A percentile compares a stretch with the other conserved stretches of the same genome.
These are phyloP conservation scores for Epipyxis sp. DNA, from an alignment of 108 stramenopile genomes.

Conservation along the genomic window DNA sequence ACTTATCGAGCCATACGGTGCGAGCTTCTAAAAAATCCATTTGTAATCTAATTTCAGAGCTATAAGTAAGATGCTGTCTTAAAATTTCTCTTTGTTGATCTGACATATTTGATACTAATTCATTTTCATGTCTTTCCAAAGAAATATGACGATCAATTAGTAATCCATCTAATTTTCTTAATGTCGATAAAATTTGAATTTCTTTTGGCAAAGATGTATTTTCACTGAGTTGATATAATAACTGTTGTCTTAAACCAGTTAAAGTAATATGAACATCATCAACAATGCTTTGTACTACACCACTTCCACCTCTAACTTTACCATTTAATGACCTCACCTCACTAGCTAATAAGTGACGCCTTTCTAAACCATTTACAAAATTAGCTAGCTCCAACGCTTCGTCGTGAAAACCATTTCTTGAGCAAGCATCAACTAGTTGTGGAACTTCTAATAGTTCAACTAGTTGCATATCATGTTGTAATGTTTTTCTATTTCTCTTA, in stretches of 20 bases:
- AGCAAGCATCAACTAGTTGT: conserved; percentile 43
- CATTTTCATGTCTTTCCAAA: neutral
- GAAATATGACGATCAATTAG: conserved; percentile 6
- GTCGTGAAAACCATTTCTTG: conserved; percentile 32
- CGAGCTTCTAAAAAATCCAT: conserved; percentile 25
- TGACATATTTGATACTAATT: neutral
- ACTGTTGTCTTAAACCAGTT: neutral
- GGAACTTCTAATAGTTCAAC: conserved; percentile 42
- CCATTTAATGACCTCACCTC: neutral
- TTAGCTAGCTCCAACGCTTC: conserved; percentile 40
- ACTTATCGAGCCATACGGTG: neutral
- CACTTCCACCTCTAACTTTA: neutral
- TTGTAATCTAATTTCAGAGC: neutral
- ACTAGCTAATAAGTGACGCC: neutral
- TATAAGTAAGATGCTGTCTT: neutral
- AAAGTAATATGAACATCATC: conserved; percentile 18
- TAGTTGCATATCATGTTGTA: conserved; percentile 19
- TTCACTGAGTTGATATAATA: neutral
- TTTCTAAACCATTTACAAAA: conserved; percentile 17
- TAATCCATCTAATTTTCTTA: conserved; percentile 20
- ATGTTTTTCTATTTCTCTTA: conserved; percentile 12
- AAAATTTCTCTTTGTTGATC: neutral
- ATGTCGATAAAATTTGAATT: neutral
- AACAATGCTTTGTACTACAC: conserved; percentile 25
- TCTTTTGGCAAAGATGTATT: neutral